Evolutionary conservation across 768 basidiomycete species (phyloP), one percentile per base, ranked within the genome.

Genomic region (Collybia sp.): DNA sequence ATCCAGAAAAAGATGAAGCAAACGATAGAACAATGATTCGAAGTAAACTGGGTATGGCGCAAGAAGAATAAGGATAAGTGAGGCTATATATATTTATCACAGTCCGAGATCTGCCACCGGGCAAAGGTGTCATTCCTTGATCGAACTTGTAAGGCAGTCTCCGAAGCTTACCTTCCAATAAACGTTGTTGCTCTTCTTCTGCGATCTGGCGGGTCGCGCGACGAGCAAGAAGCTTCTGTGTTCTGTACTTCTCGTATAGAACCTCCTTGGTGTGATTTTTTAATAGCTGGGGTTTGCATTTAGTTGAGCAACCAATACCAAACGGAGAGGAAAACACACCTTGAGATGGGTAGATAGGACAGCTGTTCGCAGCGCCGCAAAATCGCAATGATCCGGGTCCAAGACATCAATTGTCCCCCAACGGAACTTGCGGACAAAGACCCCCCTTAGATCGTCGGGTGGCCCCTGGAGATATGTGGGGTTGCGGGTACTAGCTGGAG

Each of bases 391-490:
- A 20, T 73, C 75, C 43, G 91, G 88, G 63, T 90, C 75, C 41
- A 93, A 77, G 45, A 93, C 90, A 63, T 93, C 88, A 48, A 94
- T 75, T 38, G 77, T 85, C 31, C 93, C 93, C 93, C 93, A 95
- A 54, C 90, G 70, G 62, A 86, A 94, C 59, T 79, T 82, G 51
- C 92, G 70, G 30, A 79, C 71, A 59, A 92, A 92, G 45, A 85
- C 73, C 41, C 89, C 87, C 64, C 76, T 79, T 59, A 90, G 64
- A 59, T 83, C 77, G 16, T 82, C 79, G 17, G 84, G 86, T 17
- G 80, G 79, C 30, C 71, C 69, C n/a, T 73, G 61, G 36, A 78
- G 55, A 59, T 75, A 78, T 18, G 67, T 57, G 48, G 66, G 56
- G 39, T 66, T 63, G 30, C 67, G 65, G 42, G 56, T 38, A 54